Percentiles rank a stretch among this genome's conserved stretches.
These are phyloP conservation scores for Hortiboletus rubellus DNA, from an alignment of 1,284 basidiomycete genomes.

Conservation along the genomic window DNA sequence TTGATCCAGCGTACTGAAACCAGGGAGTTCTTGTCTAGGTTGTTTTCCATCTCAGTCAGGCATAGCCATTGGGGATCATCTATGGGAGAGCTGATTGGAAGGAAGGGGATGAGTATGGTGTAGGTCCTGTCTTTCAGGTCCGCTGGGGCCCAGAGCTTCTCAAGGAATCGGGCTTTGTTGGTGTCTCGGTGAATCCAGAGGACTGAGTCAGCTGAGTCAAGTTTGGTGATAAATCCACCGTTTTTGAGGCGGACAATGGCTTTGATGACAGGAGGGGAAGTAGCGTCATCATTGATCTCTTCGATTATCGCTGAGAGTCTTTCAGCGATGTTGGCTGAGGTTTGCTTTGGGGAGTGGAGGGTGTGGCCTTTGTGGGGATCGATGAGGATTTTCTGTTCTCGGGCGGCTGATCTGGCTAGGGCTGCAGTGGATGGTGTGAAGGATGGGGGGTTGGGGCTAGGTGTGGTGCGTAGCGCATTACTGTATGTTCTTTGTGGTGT, in stretches of 20 bases:
- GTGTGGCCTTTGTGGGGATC: not conserved
- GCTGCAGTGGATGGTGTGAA: too few relatives aligned
- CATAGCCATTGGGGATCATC: not conserved
- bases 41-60: not conserved
- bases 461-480: too few relatives aligned
- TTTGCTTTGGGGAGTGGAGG: not conserved
- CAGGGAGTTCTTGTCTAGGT: not conserved
- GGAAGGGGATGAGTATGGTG: not conserved
- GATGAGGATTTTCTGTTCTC: not conserved
- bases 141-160: not conserved
- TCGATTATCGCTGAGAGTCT: not conserved
- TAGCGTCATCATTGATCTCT: accelerated
- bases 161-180: not conserved
- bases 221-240: not conserved
- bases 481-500: too few relatives aligned
- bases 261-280: not conserved
- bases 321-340: not conserved
- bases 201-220: accelerated
- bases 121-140: too few relatives aligned
- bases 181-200: not conserved
- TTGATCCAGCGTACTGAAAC: not conserved
- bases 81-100: not conserved
- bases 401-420: not conserved
- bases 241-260: not conserved
- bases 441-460: too few relatives aligned